Evolutionary conservation across 176 grass and related monocot species (phyloP).

Genomic region (Zoysia japonica): DNA sequence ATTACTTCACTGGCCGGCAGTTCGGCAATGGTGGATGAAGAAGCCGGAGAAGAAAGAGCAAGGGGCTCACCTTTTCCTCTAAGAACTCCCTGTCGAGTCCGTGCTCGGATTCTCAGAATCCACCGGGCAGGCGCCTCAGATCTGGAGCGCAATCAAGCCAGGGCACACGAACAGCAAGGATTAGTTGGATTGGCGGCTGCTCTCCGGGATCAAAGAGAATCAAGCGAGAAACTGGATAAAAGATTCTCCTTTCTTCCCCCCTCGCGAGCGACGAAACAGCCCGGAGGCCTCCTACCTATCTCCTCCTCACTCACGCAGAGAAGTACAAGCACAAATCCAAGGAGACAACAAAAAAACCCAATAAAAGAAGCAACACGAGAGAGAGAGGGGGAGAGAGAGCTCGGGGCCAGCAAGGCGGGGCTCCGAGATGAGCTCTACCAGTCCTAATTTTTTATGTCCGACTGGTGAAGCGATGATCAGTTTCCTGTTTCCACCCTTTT

Average conservation of each 20-base stretch:
- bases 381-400: not conserved
- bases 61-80: conserved; percentile 41
- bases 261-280: conserved; percentile 29
- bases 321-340: conserved; percentile 43
- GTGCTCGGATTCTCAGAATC: conserved; percentile 57
- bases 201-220: conserved; percentile 48
- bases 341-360: conserved; percentile 51
- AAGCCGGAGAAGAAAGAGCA: conserved; percentile 19
- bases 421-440: conserved; percentile 70
- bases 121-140: conserved; percentile 53
- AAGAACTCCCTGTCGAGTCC: conserved; percentile 35
- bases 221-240: conserved; percentile 32
- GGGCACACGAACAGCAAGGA: conserved; percentile 42
- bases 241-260: conserved; percentile 9
- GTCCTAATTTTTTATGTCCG: conserved; percentile 44
- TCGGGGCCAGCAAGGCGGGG: conserved; percentile 60
- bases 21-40: conserved; percentile 42
- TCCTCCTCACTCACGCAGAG: conserved; percentile 19
- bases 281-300: conserved; percentile 18
- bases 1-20: conserved; percentile 6
- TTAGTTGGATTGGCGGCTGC: conserved; percentile 33
- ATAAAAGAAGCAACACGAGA: conserved; percentile 44
- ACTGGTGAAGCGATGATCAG: conserved; percentile 15
- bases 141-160: conserved; percentile 48
- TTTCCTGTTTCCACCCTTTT: conserved; percentile 16